Percentiles rank a stretch among this genome's conserved stretches.
phyloP scores from a whole-genome alignment of 1,139 yeast species.

The Yamadazyma triangularis region DNA sequence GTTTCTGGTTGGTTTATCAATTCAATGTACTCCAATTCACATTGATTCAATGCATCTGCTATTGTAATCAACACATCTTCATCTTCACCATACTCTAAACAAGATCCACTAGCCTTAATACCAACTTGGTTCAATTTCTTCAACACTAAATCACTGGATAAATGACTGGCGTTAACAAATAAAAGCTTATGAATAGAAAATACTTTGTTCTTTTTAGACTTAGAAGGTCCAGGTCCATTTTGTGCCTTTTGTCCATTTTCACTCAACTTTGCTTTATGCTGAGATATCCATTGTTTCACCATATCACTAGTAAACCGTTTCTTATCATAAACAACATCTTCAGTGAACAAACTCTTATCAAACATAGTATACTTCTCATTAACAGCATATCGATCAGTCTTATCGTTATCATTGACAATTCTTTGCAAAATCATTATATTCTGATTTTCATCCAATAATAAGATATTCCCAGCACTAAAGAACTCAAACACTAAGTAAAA shows the following conservation, averaged over 20 bases:
- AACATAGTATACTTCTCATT: constrained; percentile 67
- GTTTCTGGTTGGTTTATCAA: constrained; percentile 18
- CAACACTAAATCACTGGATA: constrained; percentile 75
- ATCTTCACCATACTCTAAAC: constrained; percentile 30
- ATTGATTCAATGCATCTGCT: constrained; percentile 42
- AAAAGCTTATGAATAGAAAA: constrained; percentile 67
- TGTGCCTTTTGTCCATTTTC: too few relatives aligned
- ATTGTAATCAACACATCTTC: constrained; percentile 21
- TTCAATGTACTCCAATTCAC: constrained; percentile 38
- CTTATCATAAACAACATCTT: constrained; percentile 12
- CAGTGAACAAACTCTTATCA: constrained; percentile 45
- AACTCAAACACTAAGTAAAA: constrained; percentile 82
- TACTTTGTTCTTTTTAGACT: constrained; percentile 38
- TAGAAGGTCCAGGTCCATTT: constrained; percentile 13
- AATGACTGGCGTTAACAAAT: constrained; percentile 64
- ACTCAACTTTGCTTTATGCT: too few relatives aligned
- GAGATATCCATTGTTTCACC: constrained; percentile 47
- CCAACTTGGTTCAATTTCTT: constrained; percentile 45
- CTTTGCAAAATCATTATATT: constrained; percentile 74
- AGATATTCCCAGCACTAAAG: constrained; percentile 90
- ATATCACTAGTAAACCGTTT: constrained; percentile 25
- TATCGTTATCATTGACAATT: constrained; percentile 68
- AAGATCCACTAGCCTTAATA: constrained; percentile 41
- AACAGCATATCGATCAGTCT: constrained; percentile 61
- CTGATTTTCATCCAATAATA: constrained; percentile 64